phyloP scores from a whole-genome alignment of 1,284 basidiomycete genomes.

The Moniliella sp. region DNA sequence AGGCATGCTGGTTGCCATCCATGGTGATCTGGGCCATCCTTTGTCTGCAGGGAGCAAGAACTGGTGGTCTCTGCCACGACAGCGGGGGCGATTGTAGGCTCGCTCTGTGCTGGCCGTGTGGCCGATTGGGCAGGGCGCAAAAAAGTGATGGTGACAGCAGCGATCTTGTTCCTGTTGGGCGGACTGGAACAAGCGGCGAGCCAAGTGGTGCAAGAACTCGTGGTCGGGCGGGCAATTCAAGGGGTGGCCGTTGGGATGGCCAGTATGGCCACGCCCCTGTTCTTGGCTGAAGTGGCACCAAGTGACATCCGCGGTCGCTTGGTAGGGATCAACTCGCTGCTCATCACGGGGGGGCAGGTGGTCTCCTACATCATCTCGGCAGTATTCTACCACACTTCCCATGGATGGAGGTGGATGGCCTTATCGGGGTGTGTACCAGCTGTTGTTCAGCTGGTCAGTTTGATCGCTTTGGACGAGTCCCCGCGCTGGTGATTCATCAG shows the following conservation, averaged over 20 bases:
- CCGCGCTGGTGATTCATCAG: constrained; percentile 15
- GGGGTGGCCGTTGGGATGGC: constrained; percentile 20
- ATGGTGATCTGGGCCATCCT: neutral
- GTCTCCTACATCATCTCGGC: constrained; percentile 17
- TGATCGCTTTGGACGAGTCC: constrained; percentile 17
- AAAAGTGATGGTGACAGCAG: constrained; percentile 11
- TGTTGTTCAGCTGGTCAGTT: constrained; percentile 14
- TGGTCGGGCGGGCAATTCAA: constrained; percentile 15
- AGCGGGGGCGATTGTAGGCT: constrained; percentile 17
- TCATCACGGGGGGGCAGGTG: constrained; percentile 23
- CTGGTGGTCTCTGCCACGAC: constrained; percentile 21
- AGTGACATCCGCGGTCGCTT: constrained; percentile 13
- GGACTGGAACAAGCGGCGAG: constrained; percentile 19
- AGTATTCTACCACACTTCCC: constrained; percentile 14
- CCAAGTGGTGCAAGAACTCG: constrained; percentile 16
- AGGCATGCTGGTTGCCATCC: neutral
- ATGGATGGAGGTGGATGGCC: constrained; percentile 26
- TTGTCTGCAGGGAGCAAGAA: constrained; percentile 18
- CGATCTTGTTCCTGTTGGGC: constrained; percentile 17
- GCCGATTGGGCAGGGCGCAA: neutral
- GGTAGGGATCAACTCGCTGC: constrained; percentile 18
- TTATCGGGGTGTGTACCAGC: constrained; percentile 15
- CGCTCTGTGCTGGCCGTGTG: constrained; percentile 4
- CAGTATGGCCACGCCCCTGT: constrained; percentile 6
- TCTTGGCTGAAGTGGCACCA: constrained; percentile 1